Evolutionary conservation across 768 basidiomycete genomes (phyloP), one percentile per base, ranked within the genome.

Genomic region (Russula earlei): DNA sequence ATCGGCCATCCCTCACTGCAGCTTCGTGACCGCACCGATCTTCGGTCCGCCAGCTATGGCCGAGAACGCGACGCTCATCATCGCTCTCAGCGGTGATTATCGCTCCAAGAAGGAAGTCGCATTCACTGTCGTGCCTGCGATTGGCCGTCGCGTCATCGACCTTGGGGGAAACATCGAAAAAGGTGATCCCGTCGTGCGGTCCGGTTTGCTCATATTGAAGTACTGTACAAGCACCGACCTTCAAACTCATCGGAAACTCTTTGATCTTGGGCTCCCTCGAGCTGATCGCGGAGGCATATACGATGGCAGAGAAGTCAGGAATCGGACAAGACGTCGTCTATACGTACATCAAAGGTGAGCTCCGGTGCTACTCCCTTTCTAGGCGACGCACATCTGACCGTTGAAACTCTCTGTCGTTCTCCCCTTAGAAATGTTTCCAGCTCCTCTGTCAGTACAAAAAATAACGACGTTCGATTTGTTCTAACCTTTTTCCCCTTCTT

Each of bases 81-180:
- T 91, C 41, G 77, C 83, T 43, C 84, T 94, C 78, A 82, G 83
- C 9, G 91, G 92, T 5, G 85, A 91, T 66, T 77, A 80, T 63
- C 82, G 84, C 58, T 83, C 85, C 41, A 94, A 92, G 76, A 86
- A 89, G 65, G 80, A 86, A 65, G 78, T 85, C 8, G 82, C 83
- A 1, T 79, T 88, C 65, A 72, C 86, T n/a, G 74, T 91, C 27
- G 82, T 91, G 0, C 91, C 91, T 14, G 79, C 84, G 5, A 77
- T 91, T 44, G 92, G 83, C 19, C 74, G 79, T 58, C 91, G 88
- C 66, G 80, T 83, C 29, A 69, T 84, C 20, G 92, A 94, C 67
- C 75, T 95, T 11, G 92, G 92, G 24, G 83, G 79, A 24, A 91
- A 94, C 67, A 75, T 93, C 31, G 88, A 92, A 71, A 85, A 88